Evolutionary conservation across 2,329 filamentous ascomycete genomes (phyloP), one percentile per base, ranked within the genome.

Genomic region (Fusarium albidum): DNA sequence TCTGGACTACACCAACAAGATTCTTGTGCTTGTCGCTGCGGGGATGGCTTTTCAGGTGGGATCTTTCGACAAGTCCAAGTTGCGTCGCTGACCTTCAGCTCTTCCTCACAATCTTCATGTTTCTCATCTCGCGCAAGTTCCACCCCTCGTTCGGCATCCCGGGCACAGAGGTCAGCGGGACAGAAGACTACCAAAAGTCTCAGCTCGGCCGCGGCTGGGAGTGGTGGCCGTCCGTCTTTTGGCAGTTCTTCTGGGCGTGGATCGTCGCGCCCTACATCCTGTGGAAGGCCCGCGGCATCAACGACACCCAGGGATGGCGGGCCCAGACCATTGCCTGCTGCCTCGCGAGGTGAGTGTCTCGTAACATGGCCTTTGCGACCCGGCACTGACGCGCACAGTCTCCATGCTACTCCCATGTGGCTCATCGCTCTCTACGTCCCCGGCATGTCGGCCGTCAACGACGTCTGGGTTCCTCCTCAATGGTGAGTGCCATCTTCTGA

Each of bases 331-430:
- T 85, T 33, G 74, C 71, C 4, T 82, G 78, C 69, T 76, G 75
- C 56, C 59, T 81, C 41, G 73, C 78, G 28, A 75, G 74, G 77
- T 80, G 65, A 52, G 73, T 69, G 18, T 37, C 35, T 52, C 34
- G 43, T 26, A 15, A 6, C 15, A 33, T 39, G 34, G 27, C 39
- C n/a, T 27, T 27, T 25, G n/a, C 8, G 15, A 28, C n/a, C 27
- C 43, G 39, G 33, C 38, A 54, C 55, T 47, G 31, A 62, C 51
- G 40, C 21, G 49, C 38, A 27, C 46, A 86, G 83, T 49, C 78
- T 90, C 15, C 85, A 82, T 49, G 86, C 85, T 17, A 83, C 85
- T 9, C 87, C 87, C 0, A 79, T 90, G 74, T 90, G 86, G 86
- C 78, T 90, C 31, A 71, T 86, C 18, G 86, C 83, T 48, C 72